Evolutionary conservation across 139 green algal genomes (phyloP), one percentile per base, ranked within the genome.

Genomic region (Gonium pectorale): DNA sequence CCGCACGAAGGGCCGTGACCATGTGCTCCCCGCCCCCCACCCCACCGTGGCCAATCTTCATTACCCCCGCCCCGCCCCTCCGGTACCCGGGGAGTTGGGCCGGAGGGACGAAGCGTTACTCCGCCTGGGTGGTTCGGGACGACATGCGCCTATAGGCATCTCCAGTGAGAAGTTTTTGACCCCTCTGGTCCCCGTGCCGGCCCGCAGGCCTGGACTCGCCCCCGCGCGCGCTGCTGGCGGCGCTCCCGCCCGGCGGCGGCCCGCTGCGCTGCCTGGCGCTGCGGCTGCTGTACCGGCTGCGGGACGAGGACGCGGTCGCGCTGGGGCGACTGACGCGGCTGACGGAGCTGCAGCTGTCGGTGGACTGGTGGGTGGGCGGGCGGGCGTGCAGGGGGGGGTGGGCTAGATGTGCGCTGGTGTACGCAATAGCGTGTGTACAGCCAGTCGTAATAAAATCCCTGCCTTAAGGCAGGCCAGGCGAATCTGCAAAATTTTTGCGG

Each of bases 301-400:
- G 17, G 15, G 38, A 27, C n/a, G 13, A 13, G 9, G 52, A 80
- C 24, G 13, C 54, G 33, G 27, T 38, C 38, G 56, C 38, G 38
- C 15, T 81, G 26, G 74, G 74, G 56, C 31, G 46, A 13, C 56
- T 81, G 38, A 81, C 74, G 27, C 1, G 19, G 13, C 74, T 81
- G 38, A 81, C 74, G 27, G 56, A 81, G 74, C 56, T 81, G 74
- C 74, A 81, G 38, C 74, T 81, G 54, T 33, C 74, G 27, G 74
- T 56, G 17, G 74, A 81, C 74, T 81, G 74, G 74, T 81, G 74
- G 27, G 74, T 2, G 27, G 40, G 24, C 2, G n/a, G n/a, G 62
- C 3, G 27, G 24, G 27, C 3, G 24, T 3, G 56, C 5, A 27
- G 5, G 24, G 56, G 56, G 2, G 24, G 26, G 56, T 8, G 56